Base-by-base conservation (phyloP, 805 yeast genomes). In the Metahyphopichia silvanorum region DNA sequence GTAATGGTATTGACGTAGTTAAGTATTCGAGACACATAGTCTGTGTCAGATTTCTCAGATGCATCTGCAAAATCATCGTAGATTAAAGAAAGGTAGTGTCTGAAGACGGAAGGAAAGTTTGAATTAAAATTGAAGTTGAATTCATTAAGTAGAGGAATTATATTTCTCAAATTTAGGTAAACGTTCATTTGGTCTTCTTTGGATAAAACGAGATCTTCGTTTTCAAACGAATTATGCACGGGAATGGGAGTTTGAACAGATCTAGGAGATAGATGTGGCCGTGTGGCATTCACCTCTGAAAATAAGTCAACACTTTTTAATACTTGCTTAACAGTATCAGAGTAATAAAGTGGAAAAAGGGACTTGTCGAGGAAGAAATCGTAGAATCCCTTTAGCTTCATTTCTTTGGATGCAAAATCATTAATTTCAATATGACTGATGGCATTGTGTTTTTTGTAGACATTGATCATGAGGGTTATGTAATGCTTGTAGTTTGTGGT, bases 141-240 rank as follows among this genome's bases (percentile, higher is more conserved):
- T 22, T 60, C 67, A 18, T 44, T 45, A 14, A 63, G 37, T 8
- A 52, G 44, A 1, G 58, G 53, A 4, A 63, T 42, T 4, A 54
- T 40, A 19, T 43, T 43, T n/a, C 27, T 35, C 17, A 53, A 27
- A 20, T 37, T 42, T 7, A 35, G 21, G 19, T 47, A 27, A 6
- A 53, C 25, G 9, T 41, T 36, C 4, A 28, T 11, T 25, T 35
- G 50, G 16, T 49, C 56, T 13, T 32, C 42, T 12, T 20, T 37
- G 4, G 46, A 33, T 21, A 37, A 43, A 19, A 19, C 21, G 9
- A 19, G 10, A 7, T 7, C 9, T 7, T 7, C 7, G 7, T 19
- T 19, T 19, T 7, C 10, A 19, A 19, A 19, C 10, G 7, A 7
- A 7, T 19, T 7, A 19, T 10, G 7, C 10, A 19, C 21, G 10